Evolutionary conservation across 495 filamentous ascomycete species (phyloP), one percentile per base, ranked within the genome.

Genomic region (Margaritispora aquatica): DNA sequence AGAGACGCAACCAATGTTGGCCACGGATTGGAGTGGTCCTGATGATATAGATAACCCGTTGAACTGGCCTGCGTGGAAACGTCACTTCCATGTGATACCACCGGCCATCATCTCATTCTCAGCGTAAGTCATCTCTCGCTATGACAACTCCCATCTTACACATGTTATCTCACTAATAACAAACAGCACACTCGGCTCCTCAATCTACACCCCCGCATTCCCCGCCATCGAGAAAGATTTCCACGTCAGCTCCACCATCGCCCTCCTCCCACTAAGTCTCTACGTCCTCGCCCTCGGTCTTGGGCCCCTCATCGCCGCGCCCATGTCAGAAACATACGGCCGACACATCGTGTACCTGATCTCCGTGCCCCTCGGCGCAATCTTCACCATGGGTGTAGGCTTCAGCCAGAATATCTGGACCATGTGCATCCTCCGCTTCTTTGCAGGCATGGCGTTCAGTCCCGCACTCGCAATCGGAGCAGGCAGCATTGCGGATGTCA

Each of bases 381-480:
- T 88, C 5, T 90, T 89, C 70, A 80, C 78, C 0, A 60, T 88
- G 11, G 88, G 86, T 17, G 76, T 80, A 10, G 84, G 78, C 0
- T 73, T 85, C 21, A 77, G 82, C 1, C 73, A 77, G 19, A 80
- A 71, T 22, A 80, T 89, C 46, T 80, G 71, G 26, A 74, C 76
- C 0, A 67, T 89, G 13, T 71, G 79, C 19, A 70, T 84, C 51
- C 79, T 80, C 31, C 77, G 87, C 5, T 82, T 88, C 66, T 72
- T 90, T 20, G 81, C 85, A 0, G 87, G 85, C 0, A 64, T 84
- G 2, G 70, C 76, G 22, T 82, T 77, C 22, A 78, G 76, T 36
- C 81, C 84, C 0, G 66, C 72, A 13, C 70, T 87, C 13, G 74
- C 82, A 23, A 78, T 86, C 10, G 79, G 80, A 1, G 76, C 71